Conservation (phyloP, 176 grass and related monocot species). For the Eragrostis curvula region DNA sequence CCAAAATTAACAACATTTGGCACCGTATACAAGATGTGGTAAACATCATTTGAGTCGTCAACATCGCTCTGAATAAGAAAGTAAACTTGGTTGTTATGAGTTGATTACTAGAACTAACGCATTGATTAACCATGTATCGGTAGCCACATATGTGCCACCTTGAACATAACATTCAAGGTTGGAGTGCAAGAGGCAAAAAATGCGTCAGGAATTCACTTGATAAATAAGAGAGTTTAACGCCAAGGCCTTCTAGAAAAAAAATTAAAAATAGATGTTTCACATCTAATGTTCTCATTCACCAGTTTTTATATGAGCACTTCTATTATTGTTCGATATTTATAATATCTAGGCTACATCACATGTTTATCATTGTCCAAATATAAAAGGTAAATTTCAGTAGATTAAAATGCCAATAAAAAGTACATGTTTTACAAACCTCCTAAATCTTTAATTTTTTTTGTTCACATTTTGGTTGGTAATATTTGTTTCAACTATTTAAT, state of each 20-base stretch:
- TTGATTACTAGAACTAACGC: slow-evolving; percentile 29
- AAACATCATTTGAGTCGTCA: slow-evolving; percentile 12
- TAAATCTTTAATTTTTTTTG: no score
- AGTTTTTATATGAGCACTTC: neutral
- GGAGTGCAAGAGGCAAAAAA: slow-evolving; percentile 8
- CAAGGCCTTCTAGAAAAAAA: neutral
- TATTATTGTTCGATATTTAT: neutral
- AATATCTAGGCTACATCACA: neutral
- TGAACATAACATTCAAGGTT: neutral
- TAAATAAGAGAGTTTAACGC: neutral
- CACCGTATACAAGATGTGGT: slow-evolving; percentile 5
- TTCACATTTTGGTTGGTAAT: no score
- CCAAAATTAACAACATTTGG: neutral
- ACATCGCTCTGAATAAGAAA: slow-evolving; percentile 33
- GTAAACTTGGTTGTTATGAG: slow-evolving; percentile 46
- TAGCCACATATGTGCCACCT: neutral
- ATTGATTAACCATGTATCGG: neutral
- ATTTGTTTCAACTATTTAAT: no score
- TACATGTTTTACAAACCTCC: neutral
- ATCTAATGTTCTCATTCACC: neutral
- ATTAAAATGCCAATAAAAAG: neutral
- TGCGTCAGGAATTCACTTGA: neutral
- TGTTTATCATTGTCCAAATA: neutral
- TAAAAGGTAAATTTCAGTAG: neutral
- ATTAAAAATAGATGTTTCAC: neutral